Percentiles rank a stretch among this genome's conserved stretches.
Evolutionary conservation across 2,329 filamentous ascomycete species (phyloP).

Genomic region (Diaporthe sp.): DNA sequence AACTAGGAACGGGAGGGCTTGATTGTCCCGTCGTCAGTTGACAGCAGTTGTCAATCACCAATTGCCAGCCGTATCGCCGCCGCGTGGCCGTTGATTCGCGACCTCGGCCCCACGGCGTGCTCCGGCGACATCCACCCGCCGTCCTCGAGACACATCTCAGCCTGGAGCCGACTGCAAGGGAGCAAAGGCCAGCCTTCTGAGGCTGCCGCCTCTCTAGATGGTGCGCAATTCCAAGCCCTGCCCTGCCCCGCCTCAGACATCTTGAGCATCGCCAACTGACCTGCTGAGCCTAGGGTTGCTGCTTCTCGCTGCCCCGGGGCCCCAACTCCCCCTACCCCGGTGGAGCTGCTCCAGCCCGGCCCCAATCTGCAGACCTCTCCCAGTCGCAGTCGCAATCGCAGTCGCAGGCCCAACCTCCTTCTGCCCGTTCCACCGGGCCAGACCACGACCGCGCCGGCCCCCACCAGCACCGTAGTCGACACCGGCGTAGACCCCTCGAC

Average conservation of each 20-base stretch:
- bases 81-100: neutral
- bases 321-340: conserved; percentile 69
- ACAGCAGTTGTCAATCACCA: neutral
- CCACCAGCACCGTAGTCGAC: conserved; percentile 49
- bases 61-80: neutral
- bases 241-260: neutral
- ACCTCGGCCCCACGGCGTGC: neutral
- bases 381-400: conserved; percentile 11
- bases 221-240: conserved; percentile 9
- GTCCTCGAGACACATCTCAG: neutral
- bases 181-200: neutral
- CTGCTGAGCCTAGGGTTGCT: conserved; percentile 65
- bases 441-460: conserved; percentile 42
- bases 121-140: neutral
- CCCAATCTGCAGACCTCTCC: conserved; percentile 19
- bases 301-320: conserved; percentile 66
- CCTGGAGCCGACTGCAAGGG: neutral
- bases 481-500: conserved; percentile 60
- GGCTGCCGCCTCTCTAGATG: conserved; percentile 18
- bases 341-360: conserved; percentile 47
- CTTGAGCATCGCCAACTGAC: conserved; percentile 4
- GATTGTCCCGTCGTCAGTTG: neutral
- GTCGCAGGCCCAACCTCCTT: conserved; percentile 5
- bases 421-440: conserved; percentile 42
- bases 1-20: conserved; percentile 11